A percentile compares a stretch with the other conserved stretches of the same genome.
Conservation (phyloP, 116 monocot species). For the Posidonia oceanica region DNA sequence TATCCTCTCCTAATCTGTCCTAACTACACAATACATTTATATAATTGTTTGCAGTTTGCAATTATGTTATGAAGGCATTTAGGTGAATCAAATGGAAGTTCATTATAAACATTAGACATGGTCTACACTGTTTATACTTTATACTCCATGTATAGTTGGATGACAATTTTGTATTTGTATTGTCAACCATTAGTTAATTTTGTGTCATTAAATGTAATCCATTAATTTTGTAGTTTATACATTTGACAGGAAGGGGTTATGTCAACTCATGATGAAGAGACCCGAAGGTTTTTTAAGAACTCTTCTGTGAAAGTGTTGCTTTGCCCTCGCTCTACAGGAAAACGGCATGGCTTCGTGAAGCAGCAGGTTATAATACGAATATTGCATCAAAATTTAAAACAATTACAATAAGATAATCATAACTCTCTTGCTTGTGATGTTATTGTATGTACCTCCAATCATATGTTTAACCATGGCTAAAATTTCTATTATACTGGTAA, state of each 20-base stretch:
- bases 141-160: too few relatives aligned
- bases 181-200: background rate
- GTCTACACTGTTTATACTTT: too few relatives aligned
- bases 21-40: too few relatives aligned
- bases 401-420: background rate
- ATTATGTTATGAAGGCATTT: too few relatives aligned
- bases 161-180: background rate
- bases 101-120: too few relatives aligned
- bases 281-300: constrained; percentile 84
- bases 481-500: too few relatives aligned
- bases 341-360: constrained; percentile 63
- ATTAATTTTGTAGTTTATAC: background rate
- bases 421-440: too few relatives aligned
- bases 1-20: too few relatives aligned
- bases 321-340: constrained; percentile 80
- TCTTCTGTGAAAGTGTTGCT: constrained; percentile 85
- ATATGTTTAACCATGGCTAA: background rate
- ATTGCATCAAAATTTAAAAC: background rate
- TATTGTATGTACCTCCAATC: background rate
- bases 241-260: constrained; percentile 61
- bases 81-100: too few relatives aligned
- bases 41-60: too few relatives aligned
- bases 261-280: constrained; percentile 86
- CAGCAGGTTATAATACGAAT: constrained; percentile 39
- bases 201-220: background rate